Evolutionary conservation across 305 asterid species (phyloP).

Genomic region (Solanum hybrid): DNA sequence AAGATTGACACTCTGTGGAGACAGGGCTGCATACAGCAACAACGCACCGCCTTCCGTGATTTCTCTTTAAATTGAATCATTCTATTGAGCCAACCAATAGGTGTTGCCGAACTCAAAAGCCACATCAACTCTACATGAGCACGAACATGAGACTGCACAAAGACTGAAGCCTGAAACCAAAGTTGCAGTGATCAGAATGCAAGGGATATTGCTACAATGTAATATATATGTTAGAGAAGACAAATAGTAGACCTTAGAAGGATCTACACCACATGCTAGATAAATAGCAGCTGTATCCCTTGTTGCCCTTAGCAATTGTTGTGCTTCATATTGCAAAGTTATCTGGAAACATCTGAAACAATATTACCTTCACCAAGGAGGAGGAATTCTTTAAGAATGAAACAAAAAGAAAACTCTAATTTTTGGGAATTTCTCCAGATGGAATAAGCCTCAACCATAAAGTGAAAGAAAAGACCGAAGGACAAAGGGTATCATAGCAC

Average conservation of each 20-base stretch:
- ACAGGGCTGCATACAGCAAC: constrained; percentile 18
- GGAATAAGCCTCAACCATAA: not conserved
- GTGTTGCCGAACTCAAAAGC: constrained; percentile 84
- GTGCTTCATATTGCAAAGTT: constrained; percentile 75
- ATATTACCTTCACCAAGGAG: constrained; percentile 2
- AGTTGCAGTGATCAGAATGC: constrained; percentile 10
- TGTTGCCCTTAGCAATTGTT: constrained; percentile 68
- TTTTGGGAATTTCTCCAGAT: not conserved
- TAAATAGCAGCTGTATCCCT: constrained; percentile 94
- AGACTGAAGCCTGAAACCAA: constrained; percentile 75
- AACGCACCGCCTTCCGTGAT: constrained; percentile 74
- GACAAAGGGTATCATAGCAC: not conserved
- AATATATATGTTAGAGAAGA: not conserved
- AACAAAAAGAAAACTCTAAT: not conserved
- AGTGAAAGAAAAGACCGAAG: not conserved
- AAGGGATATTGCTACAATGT: not conserved
- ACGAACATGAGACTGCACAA: constrained; percentile 95
- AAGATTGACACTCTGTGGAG: not conserved
- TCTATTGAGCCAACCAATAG: constrained; percentile 90
- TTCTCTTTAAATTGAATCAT: constrained; percentile 98
- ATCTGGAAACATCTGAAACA: constrained; percentile 37
- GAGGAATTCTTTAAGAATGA: not conserved
- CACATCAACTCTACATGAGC: constrained; percentile 97
- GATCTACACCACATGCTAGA: constrained; percentile 94
- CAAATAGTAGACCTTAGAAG: constrained; percentile 52